Evolutionary conservation across 2,329 filamentous ascomycete genomes (phyloP).

Genomic region (Annulohypoxylon truncatum): DNA sequence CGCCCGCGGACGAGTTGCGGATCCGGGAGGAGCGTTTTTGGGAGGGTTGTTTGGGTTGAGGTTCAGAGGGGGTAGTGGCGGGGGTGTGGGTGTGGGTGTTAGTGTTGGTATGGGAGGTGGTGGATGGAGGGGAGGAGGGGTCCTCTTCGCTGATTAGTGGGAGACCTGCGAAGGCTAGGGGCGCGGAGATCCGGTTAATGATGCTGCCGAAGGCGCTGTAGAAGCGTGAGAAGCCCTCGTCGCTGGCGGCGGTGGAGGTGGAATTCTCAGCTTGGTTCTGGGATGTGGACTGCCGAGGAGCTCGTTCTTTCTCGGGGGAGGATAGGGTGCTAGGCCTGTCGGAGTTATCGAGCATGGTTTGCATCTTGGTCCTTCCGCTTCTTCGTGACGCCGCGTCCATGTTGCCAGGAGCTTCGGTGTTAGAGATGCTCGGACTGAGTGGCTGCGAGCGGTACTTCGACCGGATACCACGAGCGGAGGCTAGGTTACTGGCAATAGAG

Average conservation of each 20-base stretch:
- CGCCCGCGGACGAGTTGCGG: neutral
- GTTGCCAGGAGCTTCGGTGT: slow-evolving; percentile 77
- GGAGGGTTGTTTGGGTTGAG: slow-evolving; percentile 52
- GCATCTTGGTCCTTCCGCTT: slow-evolving; percentile 65
- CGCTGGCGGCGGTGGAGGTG: slow-evolving; percentile 53
- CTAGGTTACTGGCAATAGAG: slow-evolving; percentile 89
- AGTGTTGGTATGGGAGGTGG: neutral
- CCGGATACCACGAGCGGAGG: slow-evolving; percentile 84
- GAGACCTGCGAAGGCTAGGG: slow-evolving; percentile 91
- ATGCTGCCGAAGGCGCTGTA: slow-evolving; percentile 92
- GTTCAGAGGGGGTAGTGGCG: slow-evolving; percentile 34
- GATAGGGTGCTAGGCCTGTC: slow-evolving; percentile 66
- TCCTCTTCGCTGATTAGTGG: slow-evolving; percentile 72
- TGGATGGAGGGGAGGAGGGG: slow-evolving; percentile 46
- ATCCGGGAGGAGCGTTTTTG: slow-evolving; percentile 46
- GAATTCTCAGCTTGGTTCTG: slow-evolving; percentile 45
- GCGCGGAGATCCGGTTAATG: slow-evolving; percentile 88
- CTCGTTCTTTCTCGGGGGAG: slow-evolving; percentile 52
- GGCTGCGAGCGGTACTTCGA: slow-evolving; percentile 73
- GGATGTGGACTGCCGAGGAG: slow-evolving; percentile 40
- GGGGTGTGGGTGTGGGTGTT: neutral
- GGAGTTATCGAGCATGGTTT: slow-evolving; percentile 65
- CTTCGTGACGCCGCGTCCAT: slow-evolving; percentile 68
- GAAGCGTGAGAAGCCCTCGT: slow-evolving; percentile 89
- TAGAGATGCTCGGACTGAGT: slow-evolving; percentile 77